Evolutionary conservation across 768 basidiomycete genomes (phyloP), one percentile per base, ranked within the genome.

Genomic region (Podaxis carcinomalis): DNA sequence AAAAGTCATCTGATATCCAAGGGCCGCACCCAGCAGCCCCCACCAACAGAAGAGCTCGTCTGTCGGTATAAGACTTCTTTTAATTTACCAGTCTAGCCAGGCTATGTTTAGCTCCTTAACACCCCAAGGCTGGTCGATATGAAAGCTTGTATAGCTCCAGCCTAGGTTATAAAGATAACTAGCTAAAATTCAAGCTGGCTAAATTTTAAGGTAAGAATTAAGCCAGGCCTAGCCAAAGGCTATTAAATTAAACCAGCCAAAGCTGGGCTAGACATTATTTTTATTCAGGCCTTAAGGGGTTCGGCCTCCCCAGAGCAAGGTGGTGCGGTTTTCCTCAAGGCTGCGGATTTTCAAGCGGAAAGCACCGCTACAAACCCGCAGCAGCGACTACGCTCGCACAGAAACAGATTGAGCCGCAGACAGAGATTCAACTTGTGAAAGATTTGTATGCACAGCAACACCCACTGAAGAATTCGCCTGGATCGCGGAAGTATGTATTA

Each of bases 401-500:
- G 77, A 97, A 97, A 47, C 98, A 98, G 86, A 99, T 97, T 72
- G 88, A 83, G 14, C 98, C 97, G 97, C 97, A 99, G 77, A 97
- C 97, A 13, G 97, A 99, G 80, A 98, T 99, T n/a, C n/a, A n/a
- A n/a, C n/a, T n/a, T n/a, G n/a, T n/a, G n/a, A n/a, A n/a, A n/a
- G n/a, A n/a, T n/a, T n/a, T n/a, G n/a, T n/a, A n/a, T n/a, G n/a
- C n/a, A n/a, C n/a, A n/a, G n/a, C n/a, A n/a, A n/a, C n/a, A n/a
- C n/a, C n/a, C n/a, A n/a, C n/a, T n/a, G n/a, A n/a, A n/a, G n/a
- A n/a, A n/a, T n/a, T n/a, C n/a, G n/a, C 70, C 85, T 6, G 94
- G 95, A 5, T 79, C 87, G 51, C 98, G 97, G 97, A 99, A 99
- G 94, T 95, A 70, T 76, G 93, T 80, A 1, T 10, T 10, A 27